Conservation (phyloP, 1,139 yeast genomes). For the Saccharomyces hybrid region DNA sequence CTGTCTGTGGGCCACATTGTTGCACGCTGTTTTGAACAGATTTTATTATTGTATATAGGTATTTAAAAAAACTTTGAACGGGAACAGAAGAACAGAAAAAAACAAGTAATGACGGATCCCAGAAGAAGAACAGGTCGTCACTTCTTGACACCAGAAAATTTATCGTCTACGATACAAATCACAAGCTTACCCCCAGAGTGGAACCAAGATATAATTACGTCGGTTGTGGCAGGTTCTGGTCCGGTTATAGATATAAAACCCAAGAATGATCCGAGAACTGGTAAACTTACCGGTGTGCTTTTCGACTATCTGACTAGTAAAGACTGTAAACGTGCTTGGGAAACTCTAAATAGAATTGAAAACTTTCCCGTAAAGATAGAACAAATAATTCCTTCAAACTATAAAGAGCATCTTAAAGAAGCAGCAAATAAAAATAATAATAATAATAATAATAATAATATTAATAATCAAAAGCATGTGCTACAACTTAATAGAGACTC, state of each 20-base stretch:
- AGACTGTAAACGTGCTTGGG: conserved; percentile 25
- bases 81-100: background rate
- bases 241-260: conserved; percentile 21
- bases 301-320: conserved; percentile 22
- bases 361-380: conserved; percentile 25
- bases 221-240: conserved; percentile 32
- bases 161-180: conserved; percentile 26
- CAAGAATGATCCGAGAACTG: conserved; percentile 28
- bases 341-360: conserved; percentile 19
- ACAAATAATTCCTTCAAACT: conserved; percentile 23
- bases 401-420: conserved; percentile 9
- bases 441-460: background rate
- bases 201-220: conserved; percentile 26
- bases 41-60: background rate
- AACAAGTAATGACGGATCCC: conserved; percentile 24
- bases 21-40: background rate
- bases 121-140: conserved; percentile 28
- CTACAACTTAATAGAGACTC: conserved; percentile 26
- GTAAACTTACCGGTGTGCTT: conserved; percentile 21
- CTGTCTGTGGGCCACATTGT: background rate
- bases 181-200: conserved; percentile 26
- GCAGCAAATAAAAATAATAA: background rate
- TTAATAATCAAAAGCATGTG: conserved; percentile 9
- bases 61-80: background rate
- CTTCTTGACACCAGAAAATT: conserved; percentile 25